Conservation (phyloP, 306 rosid species). For the Spatholobus suberectus region DNA sequence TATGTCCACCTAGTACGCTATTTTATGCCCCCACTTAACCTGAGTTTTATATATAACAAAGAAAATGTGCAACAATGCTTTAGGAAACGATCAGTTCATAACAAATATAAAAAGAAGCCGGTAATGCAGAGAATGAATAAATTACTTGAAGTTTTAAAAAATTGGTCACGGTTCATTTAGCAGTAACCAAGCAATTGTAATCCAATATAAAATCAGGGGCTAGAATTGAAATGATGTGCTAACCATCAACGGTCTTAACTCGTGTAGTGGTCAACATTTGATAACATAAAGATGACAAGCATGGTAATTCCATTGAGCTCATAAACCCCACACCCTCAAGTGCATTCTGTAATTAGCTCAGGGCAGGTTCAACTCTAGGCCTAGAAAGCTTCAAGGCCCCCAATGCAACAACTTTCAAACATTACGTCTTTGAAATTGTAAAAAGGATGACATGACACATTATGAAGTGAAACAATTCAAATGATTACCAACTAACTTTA, state of each 20-base stretch:
- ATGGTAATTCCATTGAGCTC: slow-evolving; percentile 40
- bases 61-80: not conserved
- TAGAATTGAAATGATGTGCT: slow-evolving; percentile 22
- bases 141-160: not conserved
- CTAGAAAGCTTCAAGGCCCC: not conserved
- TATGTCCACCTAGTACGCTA: slow-evolving; percentile 46
- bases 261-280: slow-evolving; percentile 12
- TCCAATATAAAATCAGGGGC: slow-evolving; percentile 34
- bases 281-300: slow-evolving; percentile 35
- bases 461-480: slow-evolving; percentile 19
- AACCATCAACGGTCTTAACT: slow-evolving; percentile 5
- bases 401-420: not conserved
- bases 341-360: not conserved
- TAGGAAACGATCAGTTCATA: slow-evolving; percentile 4
- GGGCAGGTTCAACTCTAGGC: slow-evolving; percentile 19
- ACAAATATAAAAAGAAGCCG: slow-evolving; percentile 1
- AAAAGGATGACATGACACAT: not conserved
- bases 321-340: slow-evolving; percentile 29
- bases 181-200: not conserved
- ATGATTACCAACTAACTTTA: slow-evolving; percentile 15
- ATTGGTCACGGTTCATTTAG: not conserved
- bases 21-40: slow-evolving; percentile 33
- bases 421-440: not conserved
- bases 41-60: slow-evolving; percentile 29
- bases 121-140: not conserved